A percentile compares a stretch with the other conserved stretches of the same genome.
phyloP scores from a whole-genome alignment of 805 yeast species.

The Candida suzukii region DNA sequence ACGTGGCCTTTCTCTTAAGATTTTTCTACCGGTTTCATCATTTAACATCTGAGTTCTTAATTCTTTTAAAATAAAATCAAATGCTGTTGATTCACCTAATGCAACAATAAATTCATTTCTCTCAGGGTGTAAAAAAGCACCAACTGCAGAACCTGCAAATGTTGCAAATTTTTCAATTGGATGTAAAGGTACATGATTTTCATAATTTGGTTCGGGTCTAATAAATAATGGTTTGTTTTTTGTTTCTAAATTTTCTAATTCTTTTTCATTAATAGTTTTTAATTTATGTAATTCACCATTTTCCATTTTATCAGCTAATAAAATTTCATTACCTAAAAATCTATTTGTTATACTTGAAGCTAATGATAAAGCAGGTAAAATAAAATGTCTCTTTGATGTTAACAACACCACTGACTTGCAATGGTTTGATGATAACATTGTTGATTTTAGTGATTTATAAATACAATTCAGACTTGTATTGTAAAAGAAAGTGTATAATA shows the following conservation, averaged over 20 bases:
- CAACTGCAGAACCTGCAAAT: constrained; percentile 67
- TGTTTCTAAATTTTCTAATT: constrained; percentile 9
- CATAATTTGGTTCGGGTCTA: constrained; percentile 44
- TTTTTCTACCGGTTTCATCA: constrained; percentile 69
- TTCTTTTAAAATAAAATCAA: constrained; percentile 53
- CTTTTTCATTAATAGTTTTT: constrained; percentile 20
- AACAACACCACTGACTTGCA: background rate
- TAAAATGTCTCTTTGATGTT: constrained; percentile 4
- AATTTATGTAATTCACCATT: constrained; percentile 37
- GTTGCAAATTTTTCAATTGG: constrained; percentile 54
- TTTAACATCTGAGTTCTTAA: constrained; percentile 69
- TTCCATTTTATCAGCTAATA: constrained; percentile 56
- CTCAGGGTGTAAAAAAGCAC: constrained; percentile 73
- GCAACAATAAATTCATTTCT: constrained; percentile 70
- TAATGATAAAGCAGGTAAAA: constrained; percentile 11
- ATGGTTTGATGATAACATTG: background rate
- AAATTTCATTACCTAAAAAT: constrained; percentile 32
- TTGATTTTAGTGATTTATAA: too few relatives aligned
- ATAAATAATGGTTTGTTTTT: constrained; percentile 23
- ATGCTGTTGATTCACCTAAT: constrained; percentile 86
- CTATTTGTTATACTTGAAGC: constrained; percentile 9
- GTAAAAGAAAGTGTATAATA: too few relatives aligned
- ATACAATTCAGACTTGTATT: too few relatives aligned
- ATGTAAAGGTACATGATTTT: constrained; percentile 75
- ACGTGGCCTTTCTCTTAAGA: constrained; percentile 74